phyloP scores from a whole-genome alignment of 2,329 filamentous ascomycete genomes.

The Xylariaceae sp. region DNA sequence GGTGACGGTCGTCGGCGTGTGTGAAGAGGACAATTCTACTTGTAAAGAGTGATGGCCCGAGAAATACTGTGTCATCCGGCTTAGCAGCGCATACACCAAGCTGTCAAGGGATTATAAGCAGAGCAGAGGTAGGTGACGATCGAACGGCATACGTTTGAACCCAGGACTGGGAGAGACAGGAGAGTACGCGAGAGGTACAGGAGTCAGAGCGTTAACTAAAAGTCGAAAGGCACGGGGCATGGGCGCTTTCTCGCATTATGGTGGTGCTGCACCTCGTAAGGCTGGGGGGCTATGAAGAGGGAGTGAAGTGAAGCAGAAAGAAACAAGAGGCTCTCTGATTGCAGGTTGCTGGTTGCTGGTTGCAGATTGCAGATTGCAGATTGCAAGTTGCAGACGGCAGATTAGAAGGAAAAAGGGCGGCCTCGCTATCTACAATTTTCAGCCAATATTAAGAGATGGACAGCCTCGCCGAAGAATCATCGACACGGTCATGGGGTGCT shows the following conservation, averaged over 20 bases:
- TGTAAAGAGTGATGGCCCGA: conserved; percentile 7
- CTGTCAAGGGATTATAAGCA: conserved; percentile 14
- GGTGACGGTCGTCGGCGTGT: conserved; percentile 9
- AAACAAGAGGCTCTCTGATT: conserved; percentile 6
- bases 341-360: neutral
- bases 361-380: too few relatives aligned
- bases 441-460: conserved; percentile 11
- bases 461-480: conserved; percentile 12
- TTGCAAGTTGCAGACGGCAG: neutral
- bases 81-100: conserved; percentile 16
- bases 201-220: conserved; percentile 28
- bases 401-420: neutral
- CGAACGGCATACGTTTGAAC: conserved; percentile 20
- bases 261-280: conserved; percentile 24
- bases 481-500: conserved; percentile 12
- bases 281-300: conserved; percentile 11
- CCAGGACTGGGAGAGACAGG: conserved; percentile 13
- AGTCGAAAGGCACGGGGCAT: conserved; percentile 29
- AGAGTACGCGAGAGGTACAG: conserved; percentile 5
- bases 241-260: conserved; percentile 31
- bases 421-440: neutral
- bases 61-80: conserved; percentile 5
- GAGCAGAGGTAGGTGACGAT: conserved; percentile 9
- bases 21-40: conserved; percentile 10
- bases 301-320: neutral